These are phyloP conservation scores for Erodium trifolium DNA, from an alignment of 441 rosid genomes.

Conservation along the genomic window DNA sequence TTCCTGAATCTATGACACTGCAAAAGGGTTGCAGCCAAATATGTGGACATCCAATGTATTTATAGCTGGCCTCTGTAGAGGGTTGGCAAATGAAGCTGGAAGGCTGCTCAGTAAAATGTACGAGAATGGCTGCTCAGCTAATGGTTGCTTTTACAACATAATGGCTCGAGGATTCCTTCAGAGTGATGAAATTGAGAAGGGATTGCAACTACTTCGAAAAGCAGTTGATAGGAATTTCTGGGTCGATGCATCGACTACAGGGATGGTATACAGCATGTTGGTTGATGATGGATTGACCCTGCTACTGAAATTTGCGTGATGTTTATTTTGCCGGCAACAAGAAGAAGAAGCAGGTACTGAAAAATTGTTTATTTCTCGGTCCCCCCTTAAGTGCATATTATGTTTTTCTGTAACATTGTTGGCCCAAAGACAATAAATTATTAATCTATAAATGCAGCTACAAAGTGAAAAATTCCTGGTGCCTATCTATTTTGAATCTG, in stretches of 20 bases:
- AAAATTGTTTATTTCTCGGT: too few relatives aligned
- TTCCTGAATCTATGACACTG: not conserved
- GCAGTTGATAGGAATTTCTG: not conserved
- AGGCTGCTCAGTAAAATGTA: not conserved
- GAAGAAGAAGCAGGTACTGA: not conserved
- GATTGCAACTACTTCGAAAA: not conserved
- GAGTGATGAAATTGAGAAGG: not conserved
- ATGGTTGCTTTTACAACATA: not conserved
- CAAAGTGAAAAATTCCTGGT: not conserved
- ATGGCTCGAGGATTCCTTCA: not conserved
- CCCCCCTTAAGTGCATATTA: not conserved
- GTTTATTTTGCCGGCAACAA: not conserved
- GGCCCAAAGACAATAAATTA: not conserved
- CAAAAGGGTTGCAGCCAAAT: not conserved
- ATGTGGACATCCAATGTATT: not conserved
- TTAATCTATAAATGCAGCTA: not conserved
- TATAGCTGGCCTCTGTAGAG: not conserved
- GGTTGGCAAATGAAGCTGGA: not conserved
- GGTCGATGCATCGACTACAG: not conserved
- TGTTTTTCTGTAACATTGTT: not conserved
- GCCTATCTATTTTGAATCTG: not conserved
- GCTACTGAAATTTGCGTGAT: not conserved
- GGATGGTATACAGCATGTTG: not conserved
- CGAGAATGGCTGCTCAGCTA: not conserved
- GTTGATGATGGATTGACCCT: not conserved